Evolutionary conservation across 169 alveolate species (phyloP).

Genomic region (Cryptosporidium viatorum): DNA sequence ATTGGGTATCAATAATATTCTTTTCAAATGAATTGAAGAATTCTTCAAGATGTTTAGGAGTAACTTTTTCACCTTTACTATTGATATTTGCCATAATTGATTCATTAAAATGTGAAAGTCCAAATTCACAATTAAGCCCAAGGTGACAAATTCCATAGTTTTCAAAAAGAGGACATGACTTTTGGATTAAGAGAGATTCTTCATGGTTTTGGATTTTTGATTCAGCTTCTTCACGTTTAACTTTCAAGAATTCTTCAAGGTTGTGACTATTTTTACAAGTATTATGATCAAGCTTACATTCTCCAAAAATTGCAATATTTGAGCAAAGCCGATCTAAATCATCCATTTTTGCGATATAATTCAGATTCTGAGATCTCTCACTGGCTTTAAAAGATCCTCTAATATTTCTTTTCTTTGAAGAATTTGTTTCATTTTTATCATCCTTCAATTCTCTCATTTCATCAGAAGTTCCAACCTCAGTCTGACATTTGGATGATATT

Average conservation of each 20-base stretch:
- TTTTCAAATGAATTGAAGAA: constrained; percentile 23
- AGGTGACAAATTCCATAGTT: constrained; percentile 53
- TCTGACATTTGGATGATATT: background rate
- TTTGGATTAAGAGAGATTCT: background rate
- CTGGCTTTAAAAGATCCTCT: constrained; percentile 55
- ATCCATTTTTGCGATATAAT: background rate
- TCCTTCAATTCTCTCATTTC: background rate
- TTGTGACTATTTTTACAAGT: constrained; percentile 36
- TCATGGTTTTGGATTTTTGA: background rate
- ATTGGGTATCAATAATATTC: constrained; percentile 7
- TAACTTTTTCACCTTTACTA: constrained; percentile 53
- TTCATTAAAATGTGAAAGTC: constrained; percentile 30
- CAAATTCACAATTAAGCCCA: constrained; percentile 58
- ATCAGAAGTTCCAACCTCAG: background rate
- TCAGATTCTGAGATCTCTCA: constrained; percentile 41
- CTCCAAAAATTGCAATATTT: constrained; percentile 37
- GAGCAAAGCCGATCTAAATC: constrained; percentile 2
- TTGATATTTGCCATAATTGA: constrained; percentile 29
- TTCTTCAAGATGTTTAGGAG: background rate
- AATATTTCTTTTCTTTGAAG: constrained; percentile 15
- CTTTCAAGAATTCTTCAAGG: constrained; percentile 2
- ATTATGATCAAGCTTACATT: background rate
- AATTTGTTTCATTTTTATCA: background rate
- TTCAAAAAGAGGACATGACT: constrained; percentile 28
- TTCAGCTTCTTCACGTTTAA: background rate